phyloP scores from a whole-genome alignment of 129 eudicot genomes.

The Flaveria trinervia region DNA sequence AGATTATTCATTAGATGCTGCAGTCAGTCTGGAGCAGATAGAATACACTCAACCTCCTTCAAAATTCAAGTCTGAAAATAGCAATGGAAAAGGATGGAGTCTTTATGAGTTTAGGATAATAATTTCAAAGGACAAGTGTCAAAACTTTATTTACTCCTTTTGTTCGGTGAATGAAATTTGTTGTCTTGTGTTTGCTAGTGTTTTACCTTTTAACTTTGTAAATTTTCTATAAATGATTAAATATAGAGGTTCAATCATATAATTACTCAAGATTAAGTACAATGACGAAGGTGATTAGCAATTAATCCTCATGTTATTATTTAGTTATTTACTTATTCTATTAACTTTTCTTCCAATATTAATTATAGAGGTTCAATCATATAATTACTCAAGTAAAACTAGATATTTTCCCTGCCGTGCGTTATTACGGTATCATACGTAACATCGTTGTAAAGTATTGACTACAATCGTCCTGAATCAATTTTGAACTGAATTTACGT shows the following conservation, averaged over 20 bases:
- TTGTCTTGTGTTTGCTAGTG: background rate
- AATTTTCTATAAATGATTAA: background rate
- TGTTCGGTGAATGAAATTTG: background rate
- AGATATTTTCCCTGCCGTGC: no score
- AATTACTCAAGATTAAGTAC: background rate
- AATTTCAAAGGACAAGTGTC: conserved; percentile 28
- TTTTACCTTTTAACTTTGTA: background rate
- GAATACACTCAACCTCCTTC: conserved; percentile 24
- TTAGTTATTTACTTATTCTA: background rate
- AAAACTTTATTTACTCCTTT: conserved; percentile 26
- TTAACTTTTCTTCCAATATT: background rate
- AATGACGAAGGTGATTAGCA: background rate
- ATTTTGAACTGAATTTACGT: no score
- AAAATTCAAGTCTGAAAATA: conserved; percentile 27
- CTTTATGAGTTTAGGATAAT: conserved; percentile 25
- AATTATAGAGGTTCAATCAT: no score
- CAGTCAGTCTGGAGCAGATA: conserved; percentile 36
- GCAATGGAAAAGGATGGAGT: conserved; percentile 23
- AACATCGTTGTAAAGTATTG: no score
- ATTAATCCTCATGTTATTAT: background rate
- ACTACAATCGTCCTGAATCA: no score
- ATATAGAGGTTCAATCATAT: background rate
- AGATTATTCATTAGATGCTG: conserved; percentile 31
- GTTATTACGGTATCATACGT: no score
- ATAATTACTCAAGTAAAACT: no score